Conservation (phyloP, 2,329 filamentous ascomycete genomes). For the Blumeriella jaapii region DNA sequence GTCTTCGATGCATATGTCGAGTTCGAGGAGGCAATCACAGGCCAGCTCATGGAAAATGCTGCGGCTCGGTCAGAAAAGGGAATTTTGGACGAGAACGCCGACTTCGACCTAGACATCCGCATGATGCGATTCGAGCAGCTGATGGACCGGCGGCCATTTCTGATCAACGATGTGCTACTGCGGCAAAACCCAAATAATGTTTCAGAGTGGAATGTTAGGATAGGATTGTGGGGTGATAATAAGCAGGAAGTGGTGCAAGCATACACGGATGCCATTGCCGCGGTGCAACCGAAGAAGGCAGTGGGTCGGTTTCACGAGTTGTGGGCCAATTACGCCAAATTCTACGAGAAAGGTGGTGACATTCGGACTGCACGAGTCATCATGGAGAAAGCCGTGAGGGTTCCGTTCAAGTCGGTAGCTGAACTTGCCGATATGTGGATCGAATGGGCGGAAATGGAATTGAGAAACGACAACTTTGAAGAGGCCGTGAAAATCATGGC, state of each 20-base stretch:
- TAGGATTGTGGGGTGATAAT: slow-evolving; percentile 93
- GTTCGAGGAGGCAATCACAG: slow-evolving; percentile 93
- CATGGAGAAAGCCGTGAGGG: slow-evolving; percentile 95
- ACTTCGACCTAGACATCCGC: slow-evolving; percentile 88
- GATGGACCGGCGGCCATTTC: slow-evolving; percentile 92
- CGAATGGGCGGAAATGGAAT: slow-evolving; percentile 97
- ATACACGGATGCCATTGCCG: slow-evolving; percentile 86
- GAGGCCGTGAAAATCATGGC: slow-evolving; percentile 92
- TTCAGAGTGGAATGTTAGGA: slow-evolving; percentile 91
- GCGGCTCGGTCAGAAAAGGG: slow-evolving; percentile 70
- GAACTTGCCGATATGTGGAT: slow-evolving; percentile 98
- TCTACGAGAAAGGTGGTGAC: slow-evolving; percentile 85
- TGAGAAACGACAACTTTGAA: slow-evolving; percentile 92
- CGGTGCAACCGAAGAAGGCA: slow-evolving; percentile 89
- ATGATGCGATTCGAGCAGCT: slow-evolving; percentile 98
- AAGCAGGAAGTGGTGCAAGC: slow-evolving; percentile 84
- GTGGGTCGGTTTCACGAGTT: slow-evolving; percentile 87
- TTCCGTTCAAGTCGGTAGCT: slow-evolving; percentile 94
- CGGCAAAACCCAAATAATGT: slow-evolving; percentile 96
- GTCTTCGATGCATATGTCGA: slow-evolving; percentile 95
- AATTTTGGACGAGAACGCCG: slow-evolving; percentile 66
- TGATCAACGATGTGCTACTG: slow-evolving; percentile 89
- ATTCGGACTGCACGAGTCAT: slow-evolving; percentile 78
- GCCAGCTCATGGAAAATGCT: slow-evolving; percentile 80
- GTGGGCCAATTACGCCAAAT: slow-evolving; percentile 94